phyloP scores from a whole-genome alignment of 2,329 filamentous ascomycete species.

The Gnomoniopsis smithogilvyi region DNA sequence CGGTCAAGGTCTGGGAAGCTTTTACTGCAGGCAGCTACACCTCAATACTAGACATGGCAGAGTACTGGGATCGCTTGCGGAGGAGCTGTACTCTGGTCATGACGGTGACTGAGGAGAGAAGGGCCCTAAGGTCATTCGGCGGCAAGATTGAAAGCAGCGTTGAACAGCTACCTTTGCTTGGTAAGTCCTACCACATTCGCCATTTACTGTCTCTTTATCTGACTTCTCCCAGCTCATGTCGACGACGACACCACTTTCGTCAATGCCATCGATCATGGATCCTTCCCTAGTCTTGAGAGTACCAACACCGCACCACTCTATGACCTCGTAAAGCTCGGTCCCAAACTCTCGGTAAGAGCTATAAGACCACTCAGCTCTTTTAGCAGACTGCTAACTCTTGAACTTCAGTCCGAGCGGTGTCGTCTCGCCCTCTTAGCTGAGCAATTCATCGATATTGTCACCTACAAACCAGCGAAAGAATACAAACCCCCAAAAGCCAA shows the following conservation, averaged over 20 bases:
- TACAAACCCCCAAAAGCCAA: slow-evolving; percentile 44
- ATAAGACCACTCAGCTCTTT: not conserved
- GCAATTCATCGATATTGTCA: slow-evolving; percentile 47
- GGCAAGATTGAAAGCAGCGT: slow-evolving; percentile 36
- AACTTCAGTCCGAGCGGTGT: slow-evolving; percentile 42
- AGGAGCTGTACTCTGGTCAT: slow-evolving; percentile 51
- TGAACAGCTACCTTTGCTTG: slow-evolving; percentile 41
- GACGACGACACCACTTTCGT: slow-evolving; percentile 36
- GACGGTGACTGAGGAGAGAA: slow-evolving; percentile 48
- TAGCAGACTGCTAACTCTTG: not conserved
- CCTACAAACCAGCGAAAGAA: slow-evolving; percentile 44
- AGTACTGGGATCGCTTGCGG: slow-evolving; percentile 41
- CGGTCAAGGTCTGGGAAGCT: slow-evolving; percentile 43
- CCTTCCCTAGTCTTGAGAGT: slow-evolving; percentile 46
- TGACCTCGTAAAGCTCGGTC: slow-evolving; percentile 46
- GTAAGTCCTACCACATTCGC: slow-evolving; percentile 32
- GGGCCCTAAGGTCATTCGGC: slow-evolving; percentile 41
- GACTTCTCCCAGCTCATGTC: slow-evolving; percentile 34
- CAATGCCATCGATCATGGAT: slow-evolving; percentile 49
- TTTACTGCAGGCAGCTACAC: slow-evolving; percentile 49
- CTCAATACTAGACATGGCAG: slow-evolving; percentile 45
- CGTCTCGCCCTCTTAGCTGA: slow-evolving; percentile 49
- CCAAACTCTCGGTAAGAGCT: slow-evolving; percentile 45
- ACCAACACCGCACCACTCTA: slow-evolving; percentile 36
- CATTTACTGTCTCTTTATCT: slow-evolving; percentile 2